Percentiles rank a stretch among this genome's conserved stretches.
phyloP scores from a whole-genome alignment of 768 basidiomycete species.

The Postia placenta region DNA sequence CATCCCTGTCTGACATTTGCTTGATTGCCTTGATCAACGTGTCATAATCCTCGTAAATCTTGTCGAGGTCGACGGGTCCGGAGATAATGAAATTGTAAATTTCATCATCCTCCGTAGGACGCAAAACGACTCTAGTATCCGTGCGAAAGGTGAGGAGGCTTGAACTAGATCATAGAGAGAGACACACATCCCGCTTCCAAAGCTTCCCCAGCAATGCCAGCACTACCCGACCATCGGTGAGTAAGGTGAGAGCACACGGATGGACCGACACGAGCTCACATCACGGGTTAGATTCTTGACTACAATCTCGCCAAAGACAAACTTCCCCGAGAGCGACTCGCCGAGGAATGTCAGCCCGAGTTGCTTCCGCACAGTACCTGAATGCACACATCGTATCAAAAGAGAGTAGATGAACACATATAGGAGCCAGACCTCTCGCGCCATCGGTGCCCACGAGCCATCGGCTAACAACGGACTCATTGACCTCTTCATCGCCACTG shows the following conservation, averaged over 20 bases:
- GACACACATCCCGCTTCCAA: background rate
- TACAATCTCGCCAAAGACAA: conserved; percentile 32
- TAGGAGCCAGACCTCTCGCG: conserved; percentile 21
- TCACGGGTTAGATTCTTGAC: conserved; percentile 25
- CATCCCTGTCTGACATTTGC: background rate
- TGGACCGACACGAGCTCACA: conserved; percentile 16
- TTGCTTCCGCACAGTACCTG: conserved; percentile 5
- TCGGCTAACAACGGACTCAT: conserved; percentile 22
- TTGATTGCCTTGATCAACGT: background rate
- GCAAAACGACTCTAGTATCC: background rate
- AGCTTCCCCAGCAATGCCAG: background rate
- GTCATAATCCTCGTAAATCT: background rate
- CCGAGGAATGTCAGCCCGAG: conserved; percentile 11
- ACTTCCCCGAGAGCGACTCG: conserved; percentile 25
- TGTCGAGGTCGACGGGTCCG: background rate
- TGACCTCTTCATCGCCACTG: conserved; percentile 15
- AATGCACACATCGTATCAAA: background rate
- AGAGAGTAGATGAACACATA: background rate
- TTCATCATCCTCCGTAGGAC: background rate
- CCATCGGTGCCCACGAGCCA: conserved; percentile 40
- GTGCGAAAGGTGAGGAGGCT: too few species aligned
- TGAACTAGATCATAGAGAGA: too few species aligned
- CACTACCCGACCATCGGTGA: too few species aligned
- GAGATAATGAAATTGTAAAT: background rate
- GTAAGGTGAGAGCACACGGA: background rate